Percentiles rank a stretch among this genome's conserved stretches.
Evolutionary conservation across 768 basidiomycete species (phyloP).

Genomic region (Suillus subalutaceus): DNA sequence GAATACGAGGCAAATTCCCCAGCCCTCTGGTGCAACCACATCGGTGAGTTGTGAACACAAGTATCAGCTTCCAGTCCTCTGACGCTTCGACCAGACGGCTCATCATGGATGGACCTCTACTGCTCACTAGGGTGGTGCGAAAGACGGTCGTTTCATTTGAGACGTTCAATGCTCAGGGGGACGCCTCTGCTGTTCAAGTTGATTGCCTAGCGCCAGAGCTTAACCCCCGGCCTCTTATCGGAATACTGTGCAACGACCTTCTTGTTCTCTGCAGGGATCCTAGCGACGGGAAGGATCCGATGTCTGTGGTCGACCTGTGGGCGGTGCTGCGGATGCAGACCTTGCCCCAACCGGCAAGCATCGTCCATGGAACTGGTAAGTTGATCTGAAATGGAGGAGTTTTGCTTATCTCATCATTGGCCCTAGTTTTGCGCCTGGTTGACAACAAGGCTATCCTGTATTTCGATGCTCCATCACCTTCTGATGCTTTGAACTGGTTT

Average conservation of each 20-base stretch:
- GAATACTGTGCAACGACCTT: conserved; percentile 90
- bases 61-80: conserved; percentile 11
- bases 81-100: conserved; percentile 59
- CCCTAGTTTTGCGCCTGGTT: conserved; percentile 77
- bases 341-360: conserved; percentile 84
- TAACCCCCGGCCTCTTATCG: conserved; percentile 76
- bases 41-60: conserved; percentile 54
- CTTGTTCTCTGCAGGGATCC: conserved; percentile 90
- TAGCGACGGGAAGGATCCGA: conserved; percentile 75
- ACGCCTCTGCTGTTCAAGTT: conserved; percentile 81
- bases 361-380: conserved; percentile 84
- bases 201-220: conserved; percentile 88
- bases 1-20: conserved; percentile 90
- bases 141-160: conserved; percentile 84
- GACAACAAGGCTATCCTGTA: conserved; percentile 93
- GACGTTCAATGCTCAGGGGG: conserved; percentile 74
- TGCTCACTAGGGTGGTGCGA: conserved; percentile 88
- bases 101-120: conserved; percentile 88
- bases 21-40: conserved; percentile 99
- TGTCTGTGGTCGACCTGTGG: conserved; percentile 86
- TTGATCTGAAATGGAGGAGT: conserved; percentile 4
- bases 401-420: conserved; percentile 10
- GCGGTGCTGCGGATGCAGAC: conserved; percentile 97
- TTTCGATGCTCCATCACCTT: conserved; percentile 82
- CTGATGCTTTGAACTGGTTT: conserved; percentile 88